Conservation (phyloP, 257 asterid species). For the Linderniella brevidens region DNA sequence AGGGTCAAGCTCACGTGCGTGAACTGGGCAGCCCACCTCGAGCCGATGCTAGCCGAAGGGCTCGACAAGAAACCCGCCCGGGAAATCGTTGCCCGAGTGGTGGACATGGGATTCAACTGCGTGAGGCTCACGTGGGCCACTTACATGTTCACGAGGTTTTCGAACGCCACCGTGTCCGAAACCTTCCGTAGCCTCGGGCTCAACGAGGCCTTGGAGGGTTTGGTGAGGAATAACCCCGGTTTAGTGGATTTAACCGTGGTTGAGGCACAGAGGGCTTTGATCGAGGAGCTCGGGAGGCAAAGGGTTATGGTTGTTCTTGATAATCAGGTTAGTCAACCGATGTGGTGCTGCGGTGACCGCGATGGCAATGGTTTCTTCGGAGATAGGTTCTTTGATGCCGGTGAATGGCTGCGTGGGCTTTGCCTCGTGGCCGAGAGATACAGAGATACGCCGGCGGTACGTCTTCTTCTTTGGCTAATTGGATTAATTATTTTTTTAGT, state of each 20-base stretch:
- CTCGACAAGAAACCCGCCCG: slow-evolving; percentile 3
- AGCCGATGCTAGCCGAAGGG: slow-evolving; percentile 30
- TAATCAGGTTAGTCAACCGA: slow-evolving; percentile 48
- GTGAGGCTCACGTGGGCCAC: slow-evolving; percentile 58
- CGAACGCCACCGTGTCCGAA: slow-evolving; percentile 16
- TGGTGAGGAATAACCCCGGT: slow-evolving; percentile 22
- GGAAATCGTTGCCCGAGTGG: slow-evolving; percentile 14
- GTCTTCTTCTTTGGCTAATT: not conserved
- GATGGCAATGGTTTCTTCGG: slow-evolving; percentile 80
- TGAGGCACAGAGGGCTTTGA: slow-evolving; percentile 37
- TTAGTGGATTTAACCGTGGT: slow-evolving; percentile 18
- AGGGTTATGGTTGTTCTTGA: slow-evolving; percentile 55
- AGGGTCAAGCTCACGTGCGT: slow-evolving; percentile 23
- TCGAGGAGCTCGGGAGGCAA: slow-evolving; percentile 18
- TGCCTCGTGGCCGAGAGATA: slow-evolving; percentile 21
- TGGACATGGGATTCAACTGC: slow-evolving; percentile 46
- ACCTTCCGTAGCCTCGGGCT: slow-evolving; percentile 17
- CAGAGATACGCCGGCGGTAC: slow-evolving; percentile 26
- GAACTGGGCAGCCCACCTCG: slow-evolving; percentile 48
- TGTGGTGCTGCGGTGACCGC: slow-evolving; percentile 40
- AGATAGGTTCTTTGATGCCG: slow-evolving; percentile 36
- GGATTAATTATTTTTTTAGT: no score
- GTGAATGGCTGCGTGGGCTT: slow-evolving; percentile 48
- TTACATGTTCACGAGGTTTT: slow-evolving; percentile 32
- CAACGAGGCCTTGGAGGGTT: slow-evolving; percentile 15